Base-by-base conservation (phyloP, 176 grass and related monocot genomes). In the Miscanthus lutarioriparius region DNA sequence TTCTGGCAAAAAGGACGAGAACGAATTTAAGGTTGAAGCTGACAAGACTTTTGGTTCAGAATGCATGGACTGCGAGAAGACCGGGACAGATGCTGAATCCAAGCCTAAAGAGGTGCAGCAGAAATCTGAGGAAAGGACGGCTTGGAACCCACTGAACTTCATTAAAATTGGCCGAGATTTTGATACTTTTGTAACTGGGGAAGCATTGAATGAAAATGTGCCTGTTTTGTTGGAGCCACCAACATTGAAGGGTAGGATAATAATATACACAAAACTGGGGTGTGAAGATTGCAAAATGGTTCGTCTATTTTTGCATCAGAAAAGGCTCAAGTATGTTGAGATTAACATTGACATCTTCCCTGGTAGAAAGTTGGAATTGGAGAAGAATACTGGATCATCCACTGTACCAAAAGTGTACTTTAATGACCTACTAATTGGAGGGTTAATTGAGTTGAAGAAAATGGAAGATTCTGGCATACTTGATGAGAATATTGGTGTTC, bases 301-400 rank as follows among this genome's bases (percentile, higher is more conserved):
- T 80, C 88, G 95, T 12, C 72, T 78, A 32, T 95, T 98, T 40
- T 83, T 98, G 84, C 77, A 77, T 36, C 72, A 83, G 75, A 91
- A 93, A 47, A 87, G 51, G 62, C 89, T 98, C 69, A 86, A 70
- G 82, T 95, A 87, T 93, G 63, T 94, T 78, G 95, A 97, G 82
- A 97, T 97, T 48, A 97, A 93, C 72, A 76, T 97, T 72, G 92
- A 97, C 73, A 86, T 97, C 64, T 97, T 97, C 85, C 92, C 90
- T 56, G 85, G 86, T 59, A 89, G 92, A 73, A 97, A 97, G 76
- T 67, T 93, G 72, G 95, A 97, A 74, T 78, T 97, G 66, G 95
- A 97, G 82, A 95, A 97, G 80, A 93, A 86, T 73, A 88, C 89
- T 39, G 91, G 92, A 41, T 93, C 92, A 70, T 88, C 69, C 30